phyloP scores from a whole-genome alignment of 2,329 filamentous ascomycete genomes.

The Sordariomycetes sp. region DNA sequence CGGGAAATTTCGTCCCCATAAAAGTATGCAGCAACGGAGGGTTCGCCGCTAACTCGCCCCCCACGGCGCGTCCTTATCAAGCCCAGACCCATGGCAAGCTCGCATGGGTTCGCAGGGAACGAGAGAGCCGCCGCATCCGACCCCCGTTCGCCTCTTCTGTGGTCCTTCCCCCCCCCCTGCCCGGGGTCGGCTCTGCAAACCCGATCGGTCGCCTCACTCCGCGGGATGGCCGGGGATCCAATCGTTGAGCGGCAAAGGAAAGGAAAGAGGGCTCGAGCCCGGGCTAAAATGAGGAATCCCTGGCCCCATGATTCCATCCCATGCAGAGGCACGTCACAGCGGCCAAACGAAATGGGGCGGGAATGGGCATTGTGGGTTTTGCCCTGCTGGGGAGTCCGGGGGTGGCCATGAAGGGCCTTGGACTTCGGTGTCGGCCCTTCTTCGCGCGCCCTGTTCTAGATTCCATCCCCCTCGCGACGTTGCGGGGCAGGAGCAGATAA shows the following conservation, averaged over 20 bases:
- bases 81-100: not conserved
- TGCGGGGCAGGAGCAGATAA: not conserved
- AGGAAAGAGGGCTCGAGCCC: not conserved
- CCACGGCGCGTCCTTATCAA: not conserved
- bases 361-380: no score
- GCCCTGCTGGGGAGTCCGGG: not conserved
- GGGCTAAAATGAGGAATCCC: not conserved
- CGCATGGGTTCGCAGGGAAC: not conserved
- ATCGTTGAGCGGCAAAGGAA: not conserved
- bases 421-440: not conserved
- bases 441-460: no score
- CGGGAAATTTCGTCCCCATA: no score
- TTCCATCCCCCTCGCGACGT: not conserved
- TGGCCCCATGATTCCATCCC: not conserved
- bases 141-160: not conserved
- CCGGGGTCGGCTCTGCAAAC: not conserved
- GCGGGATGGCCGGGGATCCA: not conserved
- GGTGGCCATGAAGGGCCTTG: not conserved
- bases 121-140: not conserved
- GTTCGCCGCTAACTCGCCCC: not conserved
- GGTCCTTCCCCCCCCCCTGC: not conserved
- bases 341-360: not conserved
- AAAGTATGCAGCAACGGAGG: no score
- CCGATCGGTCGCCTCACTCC: not conserved
- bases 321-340: not conserved